These are phyloP conservation scores for Eucalyptus camaldulensis DNA, from an alignment of 345 rosid species.

Conservation along the genomic window DNA sequence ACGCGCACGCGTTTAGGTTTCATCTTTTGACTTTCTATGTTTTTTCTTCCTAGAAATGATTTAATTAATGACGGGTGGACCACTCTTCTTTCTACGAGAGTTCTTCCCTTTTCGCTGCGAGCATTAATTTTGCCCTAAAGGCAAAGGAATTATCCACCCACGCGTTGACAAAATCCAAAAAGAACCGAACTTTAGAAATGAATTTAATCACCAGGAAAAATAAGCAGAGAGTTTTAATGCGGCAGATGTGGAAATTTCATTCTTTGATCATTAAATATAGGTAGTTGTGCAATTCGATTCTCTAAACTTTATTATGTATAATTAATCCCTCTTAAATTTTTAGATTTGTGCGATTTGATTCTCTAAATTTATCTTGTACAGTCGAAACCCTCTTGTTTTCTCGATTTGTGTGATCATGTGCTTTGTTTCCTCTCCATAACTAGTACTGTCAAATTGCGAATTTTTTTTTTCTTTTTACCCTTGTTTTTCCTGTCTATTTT, in stretches of 20 bases:
- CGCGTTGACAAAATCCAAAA: neutral
- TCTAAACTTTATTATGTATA: neutral
- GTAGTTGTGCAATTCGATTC: neutral
- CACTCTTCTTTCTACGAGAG: neutral
- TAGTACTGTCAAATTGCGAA: neutral
- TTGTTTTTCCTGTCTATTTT: neutral
- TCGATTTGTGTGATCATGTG: neutral
- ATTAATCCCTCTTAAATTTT: neutral
- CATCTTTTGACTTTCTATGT: neutral
- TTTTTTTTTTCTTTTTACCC: neutral
- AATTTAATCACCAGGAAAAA: neutral
- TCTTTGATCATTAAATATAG: neutral
- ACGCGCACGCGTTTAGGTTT: neutral
- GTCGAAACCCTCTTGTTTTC: neutral
- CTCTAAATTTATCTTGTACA: neutral
- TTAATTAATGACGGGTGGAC: neutral
- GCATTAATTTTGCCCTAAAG: neutral
- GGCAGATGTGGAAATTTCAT: neutral
- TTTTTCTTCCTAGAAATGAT: neutral
- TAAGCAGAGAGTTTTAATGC: neutral
- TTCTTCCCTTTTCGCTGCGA: neutral
- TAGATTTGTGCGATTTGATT: accelerated
- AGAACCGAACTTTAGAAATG: neutral
- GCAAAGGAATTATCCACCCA: neutral
- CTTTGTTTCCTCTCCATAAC: neutral